phyloP scores from a whole-genome alignment of 768 basidiomycete species.

The Chalciporus pseudorubinellus region DNA sequence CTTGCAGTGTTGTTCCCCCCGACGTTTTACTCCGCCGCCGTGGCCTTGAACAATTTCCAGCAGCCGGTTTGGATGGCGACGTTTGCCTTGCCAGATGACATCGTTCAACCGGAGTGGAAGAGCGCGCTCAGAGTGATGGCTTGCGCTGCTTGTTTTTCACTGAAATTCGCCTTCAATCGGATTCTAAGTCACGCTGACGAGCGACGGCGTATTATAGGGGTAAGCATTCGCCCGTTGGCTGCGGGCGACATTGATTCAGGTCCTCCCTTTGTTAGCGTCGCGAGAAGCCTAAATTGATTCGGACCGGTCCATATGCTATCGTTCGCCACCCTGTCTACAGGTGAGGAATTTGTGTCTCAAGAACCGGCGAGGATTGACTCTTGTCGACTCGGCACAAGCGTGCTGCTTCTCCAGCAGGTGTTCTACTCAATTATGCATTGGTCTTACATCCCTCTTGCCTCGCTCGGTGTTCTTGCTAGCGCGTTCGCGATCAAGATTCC shows the following conservation, averaged over 20 bases:
- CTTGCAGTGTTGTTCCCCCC: conserved; percentile 25
- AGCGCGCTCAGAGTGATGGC: conserved; percentile 25
- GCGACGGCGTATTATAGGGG: conserved; percentile 34
- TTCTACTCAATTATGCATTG: conserved; percentile 29
- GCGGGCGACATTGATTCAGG: background rate
- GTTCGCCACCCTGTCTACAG: conserved; percentile 38
- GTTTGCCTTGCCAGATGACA: conserved; percentile 25
- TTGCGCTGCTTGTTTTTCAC: conserved; percentile 24
- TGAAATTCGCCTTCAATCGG: conserved; percentile 12
- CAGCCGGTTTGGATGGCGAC: conserved; percentile 37
- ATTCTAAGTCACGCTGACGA: conserved; percentile 23
- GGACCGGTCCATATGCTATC: conserved; percentile 34
- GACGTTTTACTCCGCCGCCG: conserved; percentile 24
- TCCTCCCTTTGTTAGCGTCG: conserved; percentile 18
- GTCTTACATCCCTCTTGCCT: conserved; percentile 36
- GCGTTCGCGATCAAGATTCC: conserved; percentile 35
- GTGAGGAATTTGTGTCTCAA: conserved; percentile 16
- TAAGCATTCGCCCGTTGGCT: conserved; percentile 2
- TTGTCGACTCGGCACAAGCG: conserved; percentile 1
- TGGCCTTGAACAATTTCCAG: conserved; percentile 30
- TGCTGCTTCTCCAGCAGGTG: conserved; percentile 26
- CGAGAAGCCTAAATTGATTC: conserved; percentile 30
- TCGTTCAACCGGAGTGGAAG: conserved; percentile 23
- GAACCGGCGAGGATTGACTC: background rate
- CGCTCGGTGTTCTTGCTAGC: conserved; percentile 19